Percentiles rank a stretch among this genome's conserved stretches.
phyloP scores from a whole-genome alignment of 768 basidiomycete species.

The Gloeostereum incarnatum region DNA sequence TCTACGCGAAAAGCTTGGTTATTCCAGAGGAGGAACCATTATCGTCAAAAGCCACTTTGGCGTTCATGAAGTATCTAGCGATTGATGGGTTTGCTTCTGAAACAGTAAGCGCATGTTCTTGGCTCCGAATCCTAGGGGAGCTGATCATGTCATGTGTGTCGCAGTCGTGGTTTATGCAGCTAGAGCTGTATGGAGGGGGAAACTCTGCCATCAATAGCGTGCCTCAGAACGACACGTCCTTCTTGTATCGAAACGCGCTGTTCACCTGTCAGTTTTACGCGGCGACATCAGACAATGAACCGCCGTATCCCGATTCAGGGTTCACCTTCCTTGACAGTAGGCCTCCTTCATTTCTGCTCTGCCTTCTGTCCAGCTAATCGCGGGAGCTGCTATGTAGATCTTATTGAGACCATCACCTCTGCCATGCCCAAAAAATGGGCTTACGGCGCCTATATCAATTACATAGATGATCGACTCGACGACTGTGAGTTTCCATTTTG shows the following conservation, averaged over 20 bases:
- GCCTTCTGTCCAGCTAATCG: not conserved
- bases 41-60: slow-evolving; percentile 3
- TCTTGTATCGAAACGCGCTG: slow-evolving; percentile 7
- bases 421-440: not conserved
- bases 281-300: not conserved
- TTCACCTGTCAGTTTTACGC: slow-evolving; percentile 9
- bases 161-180: slow-evolving; percentile 8
- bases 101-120: slow-evolving; percentile 5
- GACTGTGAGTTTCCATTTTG: slow-evolving; percentile 11
- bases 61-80: slow-evolving; percentile 9
- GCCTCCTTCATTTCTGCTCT: not conserved
- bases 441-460: slow-evolving; percentile 14
- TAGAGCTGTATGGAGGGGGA: slow-evolving; percentile 9
- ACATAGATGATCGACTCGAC: slow-evolving; percentile 12
- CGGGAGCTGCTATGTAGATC: not conserved
- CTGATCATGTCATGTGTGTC: not conserved
- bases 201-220: slow-evolving; percentile 8
- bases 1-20: slow-evolving; percentile 9
- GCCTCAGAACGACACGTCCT: slow-evolving; percentile 3
- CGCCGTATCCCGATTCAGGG: not conserved
- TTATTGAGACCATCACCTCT: slow-evolving; percentile 4
- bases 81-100: slow-evolving; percentile 5
- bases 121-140: not conserved
- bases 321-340: slow-evolving; percentile 5
- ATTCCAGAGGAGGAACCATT: slow-evolving; percentile 6